Base-by-base conservation (phyloP, 2,329 filamentous ascomycete genomes). In the Penicillium occitanis region DNA sequence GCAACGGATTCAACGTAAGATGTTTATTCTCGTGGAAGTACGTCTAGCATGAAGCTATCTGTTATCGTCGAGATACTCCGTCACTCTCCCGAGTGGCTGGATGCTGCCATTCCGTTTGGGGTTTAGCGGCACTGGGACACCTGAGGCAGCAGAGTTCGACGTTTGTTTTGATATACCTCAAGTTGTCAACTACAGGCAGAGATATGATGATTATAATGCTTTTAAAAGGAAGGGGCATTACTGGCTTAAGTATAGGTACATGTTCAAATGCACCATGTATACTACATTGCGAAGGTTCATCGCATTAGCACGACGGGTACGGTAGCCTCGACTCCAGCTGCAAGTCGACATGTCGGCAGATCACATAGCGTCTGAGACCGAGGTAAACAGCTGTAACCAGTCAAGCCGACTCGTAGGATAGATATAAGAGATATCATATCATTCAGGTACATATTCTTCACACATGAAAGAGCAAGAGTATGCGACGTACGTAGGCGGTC, bases 61-160 rank as follows among this genome's bases (percentile, higher is more conserved):
- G 60, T 63, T 55, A 55, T 63, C 48, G 48, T 51, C 10, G 35
- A 51, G 44, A 62, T 48, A 17, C 59, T 25, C 28, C 59, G 42
- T 48, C 40, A 57, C 53, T 25, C 42, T 46, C 42, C 58, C 58
- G 19, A 35, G 44, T 44, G 28, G 44, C 44, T 61, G 53, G 53
- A 57, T 57, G 53, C 53, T 37, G 58, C 30, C 48, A 53, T 63
- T 64, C 65, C 65, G 61, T 53, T 37, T 64, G 33, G n/a, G 65
- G 65, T 60, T 55, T 66, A 63, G 64, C 50, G 64, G 33, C 10
- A 11, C 11, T 17, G n/a, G 5, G 8, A 58, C 22, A 17, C 42
- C 25, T 61, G 11, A 61, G 58, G 63, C 53, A 53, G 28, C 50
- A 53, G 25, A 14, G 25, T 40, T 57, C 30, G 35, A 35, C 51